Percentiles rank a stretch among this genome's conserved stretches.
Conservation (phyloP, 768 basidiomycete species). For the Rhizopogon roseolus region DNA sequence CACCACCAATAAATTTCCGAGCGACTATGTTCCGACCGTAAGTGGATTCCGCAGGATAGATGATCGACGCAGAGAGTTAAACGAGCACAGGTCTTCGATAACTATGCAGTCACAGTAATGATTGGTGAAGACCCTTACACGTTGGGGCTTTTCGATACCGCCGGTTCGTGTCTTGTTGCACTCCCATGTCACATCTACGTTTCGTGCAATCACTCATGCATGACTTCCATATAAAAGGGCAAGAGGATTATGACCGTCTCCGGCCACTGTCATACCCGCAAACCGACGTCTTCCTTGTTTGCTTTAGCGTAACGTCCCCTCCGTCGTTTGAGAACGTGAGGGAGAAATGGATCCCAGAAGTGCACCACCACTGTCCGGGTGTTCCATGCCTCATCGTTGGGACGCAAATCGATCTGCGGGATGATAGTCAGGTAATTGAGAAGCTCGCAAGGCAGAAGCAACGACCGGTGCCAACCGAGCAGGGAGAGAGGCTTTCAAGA, state of each 20-base stretch:
- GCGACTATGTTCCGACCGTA: constrained; percentile 98
- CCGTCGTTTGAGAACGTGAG: constrained; percentile 99
- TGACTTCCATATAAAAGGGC: constrained; percentile 47
- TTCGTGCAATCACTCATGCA: constrained; percentile 8
- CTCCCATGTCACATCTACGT: background rate
- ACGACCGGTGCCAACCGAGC: constrained; percentile 81
- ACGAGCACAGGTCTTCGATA: constrained; percentile 76
- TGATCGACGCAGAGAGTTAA: constrained; percentile 3
- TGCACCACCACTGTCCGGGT: constrained; percentile 98
- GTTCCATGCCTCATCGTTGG: constrained; percentile 99
- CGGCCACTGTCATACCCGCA: constrained; percentile 99
- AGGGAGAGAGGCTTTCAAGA: constrained; percentile 92
- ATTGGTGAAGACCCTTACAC: constrained; percentile 99
- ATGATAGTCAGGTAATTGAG: constrained; percentile 89
- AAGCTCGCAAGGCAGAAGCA: constrained; percentile 97
- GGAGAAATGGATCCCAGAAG: constrained; percentile 99
- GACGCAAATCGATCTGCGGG: constrained; percentile 95
- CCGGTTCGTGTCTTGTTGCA: constrained; percentile 57
- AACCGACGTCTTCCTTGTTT: constrained; percentile 99
- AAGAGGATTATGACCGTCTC: constrained; percentile 99
- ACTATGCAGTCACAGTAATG: constrained; percentile 99
- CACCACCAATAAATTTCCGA: constrained; percentile 97
- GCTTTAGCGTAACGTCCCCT: constrained; percentile 97
- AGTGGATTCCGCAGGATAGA: constrained; percentile 26
- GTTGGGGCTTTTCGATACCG: constrained; percentile 96